Evolutionary conservation across 1,284 basidiomycete genomes (phyloP), one percentile per base, ranked within the genome.

Genomic region (Ganoderma boninense): DNA sequence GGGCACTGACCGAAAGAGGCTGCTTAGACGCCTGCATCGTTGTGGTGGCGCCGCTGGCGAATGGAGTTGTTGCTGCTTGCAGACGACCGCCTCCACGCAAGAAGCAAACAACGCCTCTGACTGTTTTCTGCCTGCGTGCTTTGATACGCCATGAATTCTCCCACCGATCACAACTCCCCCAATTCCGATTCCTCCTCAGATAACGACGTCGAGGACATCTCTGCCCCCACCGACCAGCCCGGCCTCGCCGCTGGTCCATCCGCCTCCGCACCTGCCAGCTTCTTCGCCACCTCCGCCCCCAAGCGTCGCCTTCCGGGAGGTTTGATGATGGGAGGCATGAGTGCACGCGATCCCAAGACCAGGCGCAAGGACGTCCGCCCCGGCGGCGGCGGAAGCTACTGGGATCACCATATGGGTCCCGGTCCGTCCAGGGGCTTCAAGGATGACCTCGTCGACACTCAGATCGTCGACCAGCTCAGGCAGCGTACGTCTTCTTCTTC

Each of bases 371-470:
- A 86, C 49, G 80, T 84, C 63, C 44, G 77, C 18, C 14, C 40
- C n/a, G 70, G 74, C 56, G 26, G 75, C 42, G 78, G 76, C 62
- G 77, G 73, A 71, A 16, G 75, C 72, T 70, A 62, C 20, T 62
- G 80, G 80, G 70, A 75, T 67, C 32, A 79, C 23, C 32, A 79
- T 16, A 29, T 62, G 80, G 44, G 77, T 76, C n/a, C 75, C 73
- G 62, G 70, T 77, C 38, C 77, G 77, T 59, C 49, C n/a, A 57
- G 62, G 43, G 23, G 54, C 1, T 64, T 71, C 72, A 82, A 82
- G 72, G 85, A 86, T 54, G 86, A 87, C 20, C 79, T 86, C 52
- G 73, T 86, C 14, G 85, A 86, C 66, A 16, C 71, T 26, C 64
- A 73, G 18, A 66, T 86, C 42, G 80, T 82, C 10, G 85, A 86